Conservation (phyloP, 306 rosid genomes). For the Cicer yamashitae region DNA sequence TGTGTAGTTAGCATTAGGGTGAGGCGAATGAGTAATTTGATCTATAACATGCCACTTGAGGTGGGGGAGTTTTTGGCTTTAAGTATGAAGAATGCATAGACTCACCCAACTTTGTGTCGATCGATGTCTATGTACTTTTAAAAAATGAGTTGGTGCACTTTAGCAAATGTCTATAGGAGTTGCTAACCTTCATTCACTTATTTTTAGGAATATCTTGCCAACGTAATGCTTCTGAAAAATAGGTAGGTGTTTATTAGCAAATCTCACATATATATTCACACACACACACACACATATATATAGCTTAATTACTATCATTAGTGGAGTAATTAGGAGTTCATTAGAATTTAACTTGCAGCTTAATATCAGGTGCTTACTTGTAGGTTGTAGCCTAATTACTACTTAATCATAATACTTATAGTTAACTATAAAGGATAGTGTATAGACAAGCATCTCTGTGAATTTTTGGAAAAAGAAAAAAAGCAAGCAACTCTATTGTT, state of each 20-base stretch:
- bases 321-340: background rate
- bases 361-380: background rate
- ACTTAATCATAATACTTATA: background rate
- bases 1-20: background rate
- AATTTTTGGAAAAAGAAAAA: too few species aligned
- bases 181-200: too few species aligned
- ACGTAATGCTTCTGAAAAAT: too few species aligned
- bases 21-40: background rate
- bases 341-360: background rate
- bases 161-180: too few species aligned
- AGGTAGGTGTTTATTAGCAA: too few species aligned
- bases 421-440: background rate
- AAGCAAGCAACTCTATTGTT: too few species aligned
- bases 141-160: too few species aligned
- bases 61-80: background rate
- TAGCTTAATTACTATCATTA: background rate
- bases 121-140: background rate
- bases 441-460: too few species aligned
- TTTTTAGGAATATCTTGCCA: too few species aligned
- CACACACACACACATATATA: background rate
- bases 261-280: too few species aligned
- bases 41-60: background rate
- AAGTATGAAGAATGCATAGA: background rate
- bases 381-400: background rate
- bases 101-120: background rate